These are phyloP conservation scores for Kuraishia borneana DNA, from an alignment of 805 yeast species.

Conservation along the genomic window DNA sequence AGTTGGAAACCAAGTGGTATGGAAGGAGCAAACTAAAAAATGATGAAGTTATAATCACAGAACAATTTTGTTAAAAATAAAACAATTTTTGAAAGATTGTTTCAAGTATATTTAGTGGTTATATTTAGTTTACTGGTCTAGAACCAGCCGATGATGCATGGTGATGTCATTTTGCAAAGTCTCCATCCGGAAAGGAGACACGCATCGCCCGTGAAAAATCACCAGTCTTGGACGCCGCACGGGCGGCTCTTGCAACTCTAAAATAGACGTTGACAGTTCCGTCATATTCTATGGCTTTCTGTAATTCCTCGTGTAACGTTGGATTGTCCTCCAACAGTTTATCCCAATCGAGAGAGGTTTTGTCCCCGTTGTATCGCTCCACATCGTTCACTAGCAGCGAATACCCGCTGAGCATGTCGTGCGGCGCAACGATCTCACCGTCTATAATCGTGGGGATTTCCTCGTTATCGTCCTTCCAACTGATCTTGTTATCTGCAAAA, in stretches of 20 bases:
- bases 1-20: too few species aligned
- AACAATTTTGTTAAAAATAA: too few species aligned
- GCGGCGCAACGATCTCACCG: constrained; percentile 14
- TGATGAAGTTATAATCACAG: too few species aligned
- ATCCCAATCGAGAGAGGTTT: constrained; percentile 30
- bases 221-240: constrained; percentile 23
- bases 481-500: constrained; percentile 20
- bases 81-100: too few species aligned
- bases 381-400: constrained; percentile 71
- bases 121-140: too few species aligned
- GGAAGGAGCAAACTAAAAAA: too few species aligned
- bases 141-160: too few species aligned
- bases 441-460: constrained; percentile 8
- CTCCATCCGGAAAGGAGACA: constrained; percentile 49
- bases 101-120: too few species aligned
- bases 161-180: too few species aligned
- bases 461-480: constrained; percentile 20
- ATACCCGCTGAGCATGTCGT: constrained; percentile 31
- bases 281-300: constrained; percentile 18
- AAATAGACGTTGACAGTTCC: constrained; percentile 33
- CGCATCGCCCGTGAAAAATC: constrained; percentile 60
- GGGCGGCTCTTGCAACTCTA: constrained; percentile 41
- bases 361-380: constrained; percentile 56
- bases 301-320: constrained; percentile 16
- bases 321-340: constrained; percentile 19